Base-by-base conservation (phyloP, 139 green algal species). In the Chlorella sp. region DNA sequence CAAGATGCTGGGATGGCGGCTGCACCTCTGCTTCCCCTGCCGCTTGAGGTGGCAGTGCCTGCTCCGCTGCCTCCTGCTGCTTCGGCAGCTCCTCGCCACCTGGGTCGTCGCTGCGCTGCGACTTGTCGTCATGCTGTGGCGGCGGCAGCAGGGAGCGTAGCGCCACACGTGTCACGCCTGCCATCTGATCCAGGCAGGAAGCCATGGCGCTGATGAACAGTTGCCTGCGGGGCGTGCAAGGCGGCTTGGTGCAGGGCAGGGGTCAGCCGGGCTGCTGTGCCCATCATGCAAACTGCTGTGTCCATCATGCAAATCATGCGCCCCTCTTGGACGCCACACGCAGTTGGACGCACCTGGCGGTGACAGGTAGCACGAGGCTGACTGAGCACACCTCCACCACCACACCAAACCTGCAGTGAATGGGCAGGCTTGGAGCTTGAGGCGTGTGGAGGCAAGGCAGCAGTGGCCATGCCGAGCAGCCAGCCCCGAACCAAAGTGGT, bases 321-420 rank as follows among this genome's bases (percentile, higher is more conserved):
- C n/a, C 19, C 40, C 13, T 17, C 69, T 20, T 9, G 69, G 1
- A 14, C 13, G 40, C 24, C 26, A 60, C 51, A 60, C 16, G 51
- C 46, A 11, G 5, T 24, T 19, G n/a, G 22, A 28, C 69, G 17
- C 26, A 43, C 44, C 60, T 82, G 43, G 82, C 82, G 1, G 82
- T 86, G 34, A 86, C 73, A 11, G 82, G 82, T 0, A 86, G 38
- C 2, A 86, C 44, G 7, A 68, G 43, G 16, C 60, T 41, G 0
- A 76, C 82, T 3, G 76, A 44, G 8, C 34, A 13, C 73, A 86
- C 73, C 73, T 82, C 82, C 6, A 82, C 24, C 22, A 14, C 73
- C 64, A 87, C 83, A 1, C 74, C 83, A 14, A 87, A 34, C 9
- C 51, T 60, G 51, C 51, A 24, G 40, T 56, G 41, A 22, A 0